Evolutionary conservation across 2,329 filamentous ascomycete genomes (phyloP), one percentile per base, ranked within the genome.

Genomic region (Beauveria varroae): DNA sequence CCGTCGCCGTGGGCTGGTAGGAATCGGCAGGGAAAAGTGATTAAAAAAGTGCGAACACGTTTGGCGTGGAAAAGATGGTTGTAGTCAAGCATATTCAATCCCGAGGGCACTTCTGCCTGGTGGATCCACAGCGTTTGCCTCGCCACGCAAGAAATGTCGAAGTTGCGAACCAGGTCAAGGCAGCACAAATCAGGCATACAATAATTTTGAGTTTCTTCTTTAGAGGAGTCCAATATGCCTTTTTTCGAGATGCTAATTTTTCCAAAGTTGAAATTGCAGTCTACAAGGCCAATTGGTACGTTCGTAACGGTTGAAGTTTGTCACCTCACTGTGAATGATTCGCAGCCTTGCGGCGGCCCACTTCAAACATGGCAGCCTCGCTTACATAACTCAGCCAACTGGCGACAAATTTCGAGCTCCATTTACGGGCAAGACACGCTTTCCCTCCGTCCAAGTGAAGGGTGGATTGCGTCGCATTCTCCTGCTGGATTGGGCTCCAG

Each of bases 361-460:
- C 60, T 52, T n/a, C 22, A 26, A 16, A 14, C 22, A 8, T 14
- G 26, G n/a, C 26, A 63, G 61, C 61, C 61, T 63, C 40, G 61
- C 61, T 63, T 63, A 63, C 57, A 20, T 63, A 63, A 63, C 26
- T 10, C 22, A 16, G 7, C 22, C 50, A 44, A 55, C 34, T 46
- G 47, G 61, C 56, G 46, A 55, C 57, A 63, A 63, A 43, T 63
- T 63, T 63, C 56, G n/a, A 60, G 61, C 28, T 60, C 60, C 50
- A 61, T 46, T 43, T 26, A 30, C 43, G 20, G 14, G 26, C 22
- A 10, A 28, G 40, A 7, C 24, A 18, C n/a, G 14, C 2, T 34
- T 44, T 14, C 1, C 12, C 8, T 37, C 22, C 16, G 44, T 18
- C 30, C 40, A 18, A 30, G 20, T 46, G 40, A 37, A 18, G 30